Base-by-base conservation (phyloP, 805 yeast species). In the Zygosaccharomyces siamensis region DNA sequence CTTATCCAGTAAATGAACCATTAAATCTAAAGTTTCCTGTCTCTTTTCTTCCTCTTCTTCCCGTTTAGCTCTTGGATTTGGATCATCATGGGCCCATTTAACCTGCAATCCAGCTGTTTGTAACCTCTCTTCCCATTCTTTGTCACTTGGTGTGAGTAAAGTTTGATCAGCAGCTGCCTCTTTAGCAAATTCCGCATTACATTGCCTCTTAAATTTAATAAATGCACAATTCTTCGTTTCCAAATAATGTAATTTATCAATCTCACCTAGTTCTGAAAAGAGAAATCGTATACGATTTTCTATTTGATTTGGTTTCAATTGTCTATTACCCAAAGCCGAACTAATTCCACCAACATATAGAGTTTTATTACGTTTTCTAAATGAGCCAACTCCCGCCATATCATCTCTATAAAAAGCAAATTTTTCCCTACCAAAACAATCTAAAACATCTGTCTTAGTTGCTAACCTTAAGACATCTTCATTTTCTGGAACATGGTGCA, bases 351-450 rank as follows among this genome's bases (percentile, higher is more conserved):
- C 93, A 2, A 92, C 78, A 61, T 84, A 90, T 1, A 92, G 64
- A 0, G 97, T 89, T 46, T 81, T 69, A 62, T 89, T 90, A n/a
- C 72, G 72, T 32, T 73, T 69, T 56, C 77, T 74, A 62, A 92
- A 82, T 21, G 88, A 81, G 0, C 98, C 99, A 3, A 89, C 84
- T 30, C 99, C 99, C 26, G 85, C 81, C 97, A 89, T 89, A 67
- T 92, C 98, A 55, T 92, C 97, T 56, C 89, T 71, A 59, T 87
- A 88, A 42, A 81, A 85, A 1, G 85, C 73, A 53, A 84, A 84
- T 64, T 86, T 88, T 60, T 87, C 96, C 50, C 99, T 72, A 1
- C 97, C 98, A 72, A 92, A 92, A 60, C 97, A 90, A 67, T 92
- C 99, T 23, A 80, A 74, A 0, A 57, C 58, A 42, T 53, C 60